A percentile compares a stretch with the other conserved stretches of the same genome.
Conservation (phyloP, 768 basidiomycete species). For the Podaxis sp. region DNA sequence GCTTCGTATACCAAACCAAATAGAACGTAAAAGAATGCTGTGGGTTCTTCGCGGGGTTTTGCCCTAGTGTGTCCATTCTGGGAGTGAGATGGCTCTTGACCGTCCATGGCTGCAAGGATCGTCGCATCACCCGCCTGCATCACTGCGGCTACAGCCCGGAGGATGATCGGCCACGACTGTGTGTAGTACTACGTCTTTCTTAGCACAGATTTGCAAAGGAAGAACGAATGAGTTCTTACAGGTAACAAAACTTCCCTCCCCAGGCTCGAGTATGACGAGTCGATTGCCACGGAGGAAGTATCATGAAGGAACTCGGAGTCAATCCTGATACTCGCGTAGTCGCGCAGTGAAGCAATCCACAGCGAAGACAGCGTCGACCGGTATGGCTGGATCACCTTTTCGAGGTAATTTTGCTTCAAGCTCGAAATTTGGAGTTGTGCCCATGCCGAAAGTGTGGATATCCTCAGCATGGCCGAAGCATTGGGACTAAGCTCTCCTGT, state of each 20-base stretch:
- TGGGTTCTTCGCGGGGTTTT: conserved; percentile 51
- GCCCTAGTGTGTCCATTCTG: conserved; percentile 22
- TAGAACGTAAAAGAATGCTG: conserved; percentile 80
- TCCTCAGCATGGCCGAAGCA: conserved; percentile 90
- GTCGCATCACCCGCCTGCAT: conserved; percentile 69
- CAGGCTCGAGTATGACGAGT: conserved; percentile 81
- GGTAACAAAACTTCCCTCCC: conserved; percentile 90
- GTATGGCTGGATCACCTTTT: conserved; percentile 80
- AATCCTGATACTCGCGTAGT: conserved; percentile 87
- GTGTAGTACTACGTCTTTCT: conserved; percentile 69
- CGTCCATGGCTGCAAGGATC: conserved; percentile 80
- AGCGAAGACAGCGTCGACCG: conserved; percentile 67
- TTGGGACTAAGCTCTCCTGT: conserved; percentile 87
- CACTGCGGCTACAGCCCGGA: conserved; percentile 79
- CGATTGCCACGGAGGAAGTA: conserved; percentile 66
- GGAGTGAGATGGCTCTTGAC: conserved; percentile 38
- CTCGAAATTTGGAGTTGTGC: conserved; percentile 86
- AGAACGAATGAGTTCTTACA: conserved; percentile 40
- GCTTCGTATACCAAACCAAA: conserved; percentile 96
- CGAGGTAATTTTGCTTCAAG: conserved; percentile 66
- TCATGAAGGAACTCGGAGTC: conserved; percentile 87
- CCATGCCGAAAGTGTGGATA: conserved; percentile 93
- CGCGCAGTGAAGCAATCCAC: conserved; percentile 86
- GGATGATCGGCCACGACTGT: conserved; percentile 73
- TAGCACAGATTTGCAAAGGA: neutral